Conservation (phyloP, 345 rosid genomes). For the Odontarrhena argentea region DNA sequence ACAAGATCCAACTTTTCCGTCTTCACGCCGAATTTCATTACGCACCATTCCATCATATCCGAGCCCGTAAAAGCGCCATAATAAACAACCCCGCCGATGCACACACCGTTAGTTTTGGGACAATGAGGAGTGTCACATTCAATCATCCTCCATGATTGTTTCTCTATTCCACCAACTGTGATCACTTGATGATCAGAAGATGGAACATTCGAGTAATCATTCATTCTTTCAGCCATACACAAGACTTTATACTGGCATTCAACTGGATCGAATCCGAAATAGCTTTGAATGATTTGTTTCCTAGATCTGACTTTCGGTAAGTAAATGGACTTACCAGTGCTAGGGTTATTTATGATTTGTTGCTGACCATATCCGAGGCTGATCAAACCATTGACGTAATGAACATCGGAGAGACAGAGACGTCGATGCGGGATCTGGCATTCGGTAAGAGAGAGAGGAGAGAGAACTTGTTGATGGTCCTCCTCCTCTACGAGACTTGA, state of each 20-base stretch:
- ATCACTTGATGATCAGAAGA: slow-evolving; percentile 10
- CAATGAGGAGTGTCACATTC: neutral
- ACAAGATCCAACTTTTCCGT: slow-evolving; percentile 4
- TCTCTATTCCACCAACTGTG: neutral
- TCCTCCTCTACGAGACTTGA: neutral
- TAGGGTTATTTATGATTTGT: slow-evolving; percentile 16
- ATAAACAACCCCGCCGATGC: neutral
- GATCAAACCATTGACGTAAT: slow-evolving; percentile 3
- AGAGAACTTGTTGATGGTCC: too few species aligned
- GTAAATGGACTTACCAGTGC: neutral
- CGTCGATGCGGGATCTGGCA: too few species aligned
- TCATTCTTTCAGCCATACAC: neutral
- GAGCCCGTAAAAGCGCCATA: neutral
- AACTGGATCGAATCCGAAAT: neutral
- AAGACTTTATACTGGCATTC: neutral
- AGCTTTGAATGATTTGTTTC: neutral
- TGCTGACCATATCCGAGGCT: neutral
- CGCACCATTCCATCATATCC: neutral
- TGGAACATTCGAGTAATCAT: neutral
- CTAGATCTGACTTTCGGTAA: slow-evolving; percentile 1
- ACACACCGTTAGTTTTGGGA: slow-evolving; percentile 13
- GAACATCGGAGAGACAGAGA: too few species aligned
- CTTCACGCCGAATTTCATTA: neutral
- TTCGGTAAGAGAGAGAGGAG: too few species aligned
- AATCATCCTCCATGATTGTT: slow-evolving; percentile 11